These are phyloP conservation scores for Mrakia frigida DNA, from an alignment of 768 basidiomycete species.

Conservation along the genomic window DNA sequence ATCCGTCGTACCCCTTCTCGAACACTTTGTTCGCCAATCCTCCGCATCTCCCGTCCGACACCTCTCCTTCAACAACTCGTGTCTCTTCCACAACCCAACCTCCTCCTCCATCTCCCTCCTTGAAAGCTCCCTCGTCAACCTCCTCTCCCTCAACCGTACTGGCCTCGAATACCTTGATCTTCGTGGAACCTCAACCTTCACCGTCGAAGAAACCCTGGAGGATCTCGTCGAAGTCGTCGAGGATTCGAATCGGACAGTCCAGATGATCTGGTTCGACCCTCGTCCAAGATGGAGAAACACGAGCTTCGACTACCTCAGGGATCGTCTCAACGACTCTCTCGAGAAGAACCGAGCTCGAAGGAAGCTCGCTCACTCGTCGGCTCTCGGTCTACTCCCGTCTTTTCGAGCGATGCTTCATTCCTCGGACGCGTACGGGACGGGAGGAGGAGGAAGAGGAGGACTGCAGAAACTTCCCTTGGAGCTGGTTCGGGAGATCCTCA, in stretches of 20 bases:
- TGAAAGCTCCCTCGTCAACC: not conserved
- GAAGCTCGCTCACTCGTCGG: not conserved
- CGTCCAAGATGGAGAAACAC: not conserved
- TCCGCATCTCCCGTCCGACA: not conserved
- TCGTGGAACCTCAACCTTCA: not conserved
- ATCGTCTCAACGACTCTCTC: not conserved
- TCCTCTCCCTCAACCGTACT: not conserved
- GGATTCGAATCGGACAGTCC: not conserved
- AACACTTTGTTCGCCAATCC: not conserved
- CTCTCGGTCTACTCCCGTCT: no score
- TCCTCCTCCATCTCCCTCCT: not conserved
- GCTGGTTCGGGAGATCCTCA: not conserved
- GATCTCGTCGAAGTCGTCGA: not conserved
- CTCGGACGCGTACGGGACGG: not conserved
- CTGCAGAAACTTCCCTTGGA: not conserved
- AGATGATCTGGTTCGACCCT: constrained; percentile 3
- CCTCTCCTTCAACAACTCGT: not conserved
- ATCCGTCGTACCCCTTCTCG: not conserved
- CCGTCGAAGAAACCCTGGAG: not conserved
- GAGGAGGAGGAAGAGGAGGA: not conserved
- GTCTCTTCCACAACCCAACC: not conserved
- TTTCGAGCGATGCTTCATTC: not conserved
- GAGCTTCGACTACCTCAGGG: not conserved
- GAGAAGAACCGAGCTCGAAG: not conserved
- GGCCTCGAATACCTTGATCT: not conserved